Conservation (phyloP, 2,329 filamentous ascomycete species). For the Colletotrichum phormii region DNA sequence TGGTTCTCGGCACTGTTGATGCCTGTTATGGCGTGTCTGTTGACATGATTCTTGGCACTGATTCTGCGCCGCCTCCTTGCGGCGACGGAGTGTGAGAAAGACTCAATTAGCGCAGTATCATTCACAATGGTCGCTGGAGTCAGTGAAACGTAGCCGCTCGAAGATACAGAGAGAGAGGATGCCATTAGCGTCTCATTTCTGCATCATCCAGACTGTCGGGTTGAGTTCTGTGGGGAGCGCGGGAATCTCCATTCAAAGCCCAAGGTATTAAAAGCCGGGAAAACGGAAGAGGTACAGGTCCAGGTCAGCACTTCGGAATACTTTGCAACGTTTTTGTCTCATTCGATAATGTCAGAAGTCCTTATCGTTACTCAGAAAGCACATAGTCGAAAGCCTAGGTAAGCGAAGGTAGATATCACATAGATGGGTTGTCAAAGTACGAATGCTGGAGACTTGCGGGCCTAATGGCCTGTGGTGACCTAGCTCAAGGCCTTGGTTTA, state of each 20-base stretch:
- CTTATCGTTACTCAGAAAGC: background rate
- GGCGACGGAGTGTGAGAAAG: background rate
- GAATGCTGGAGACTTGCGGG: too few species aligned
- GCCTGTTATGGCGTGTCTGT: background rate
- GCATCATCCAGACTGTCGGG: background rate
- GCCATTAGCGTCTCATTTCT: background rate
- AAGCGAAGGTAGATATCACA: too few species aligned
- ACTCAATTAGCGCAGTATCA: background rate
- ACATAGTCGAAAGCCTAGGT: too few species aligned
- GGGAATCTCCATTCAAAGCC: background rate
- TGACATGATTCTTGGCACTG: background rate
- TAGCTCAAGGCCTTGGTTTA: too few species aligned
- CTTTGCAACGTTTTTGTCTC: too few species aligned
- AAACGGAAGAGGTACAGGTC: too few species aligned
- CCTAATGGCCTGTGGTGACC: too few species aligned
- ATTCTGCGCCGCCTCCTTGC: background rate
- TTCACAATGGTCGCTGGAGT: background rate
- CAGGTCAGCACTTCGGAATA: too few species aligned
- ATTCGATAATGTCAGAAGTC: background rate
- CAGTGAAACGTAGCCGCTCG: rapidly evolving
- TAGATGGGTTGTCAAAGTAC: too few species aligned
- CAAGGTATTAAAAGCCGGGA: too few species aligned
- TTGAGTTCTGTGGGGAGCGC: background rate
- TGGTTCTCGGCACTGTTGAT: background rate
- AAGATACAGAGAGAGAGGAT: background rate